These are phyloP conservation scores for Trichosporon sp. DNA, from an alignment of 1,284 basidiomycete species.

Conservation along the genomic window DNA sequence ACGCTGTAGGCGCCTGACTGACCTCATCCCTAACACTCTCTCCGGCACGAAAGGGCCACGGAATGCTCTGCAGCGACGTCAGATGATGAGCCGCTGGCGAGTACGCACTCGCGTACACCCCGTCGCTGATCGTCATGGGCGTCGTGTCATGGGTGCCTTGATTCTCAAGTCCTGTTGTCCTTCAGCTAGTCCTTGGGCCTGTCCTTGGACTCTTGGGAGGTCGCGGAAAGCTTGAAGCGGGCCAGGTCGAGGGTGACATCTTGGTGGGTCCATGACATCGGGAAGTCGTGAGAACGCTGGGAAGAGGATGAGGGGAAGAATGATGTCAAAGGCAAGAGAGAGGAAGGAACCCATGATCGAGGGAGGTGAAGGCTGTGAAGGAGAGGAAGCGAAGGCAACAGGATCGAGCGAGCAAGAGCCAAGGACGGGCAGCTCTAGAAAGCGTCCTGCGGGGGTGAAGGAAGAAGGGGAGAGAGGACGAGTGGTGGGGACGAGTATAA, in stretches of 20 bases:
- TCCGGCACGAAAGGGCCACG: neutral
- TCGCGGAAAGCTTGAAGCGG: constrained; percentile 2
- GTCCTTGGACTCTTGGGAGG: neutral
- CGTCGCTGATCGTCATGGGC: neutral
- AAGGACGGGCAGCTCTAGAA: neutral
- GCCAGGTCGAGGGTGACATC: constrained; percentile 6
- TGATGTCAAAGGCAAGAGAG: neutral
- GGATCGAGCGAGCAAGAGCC: too few species aligned
- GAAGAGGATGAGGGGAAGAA: neutral
- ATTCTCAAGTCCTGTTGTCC: neutral
- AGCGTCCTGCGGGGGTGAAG: neutral
- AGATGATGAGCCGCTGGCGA: neutral
- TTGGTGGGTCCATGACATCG: neutral
- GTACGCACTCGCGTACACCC: neutral
- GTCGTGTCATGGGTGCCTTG: constrained; percentile 3
- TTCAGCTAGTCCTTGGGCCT: too few species aligned
- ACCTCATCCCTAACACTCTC: neutral
- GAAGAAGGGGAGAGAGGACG: too few species aligned
- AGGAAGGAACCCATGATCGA: neutral
- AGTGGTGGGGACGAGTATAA: neutral
- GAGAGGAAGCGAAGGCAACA: neutral
- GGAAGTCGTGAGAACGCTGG: neutral
- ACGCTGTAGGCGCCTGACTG: neutral
- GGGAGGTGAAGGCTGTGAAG: neutral
- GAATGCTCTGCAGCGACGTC: neutral